Evolutionary conservation across 2,329 filamentous ascomycete species (phyloP).

Genomic region (Tolypocladium ophioglossoides): DNA sequence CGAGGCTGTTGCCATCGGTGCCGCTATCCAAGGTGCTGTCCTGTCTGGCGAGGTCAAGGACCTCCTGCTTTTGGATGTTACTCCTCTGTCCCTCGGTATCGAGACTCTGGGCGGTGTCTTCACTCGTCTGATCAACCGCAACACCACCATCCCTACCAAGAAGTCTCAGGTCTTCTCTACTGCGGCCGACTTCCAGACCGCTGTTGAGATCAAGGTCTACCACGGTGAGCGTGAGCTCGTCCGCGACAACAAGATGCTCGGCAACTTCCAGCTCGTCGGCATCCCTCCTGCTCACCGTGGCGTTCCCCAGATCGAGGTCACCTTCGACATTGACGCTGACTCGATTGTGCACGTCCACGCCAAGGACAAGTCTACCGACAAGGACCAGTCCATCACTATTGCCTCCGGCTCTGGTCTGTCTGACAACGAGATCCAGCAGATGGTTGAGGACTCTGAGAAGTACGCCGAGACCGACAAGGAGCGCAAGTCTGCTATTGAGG

Average conservation of each 20-base stretch:
- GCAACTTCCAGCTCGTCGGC: constrained; percentile 98
- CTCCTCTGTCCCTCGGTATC: constrained; percentile 92
- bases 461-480: constrained; percentile 93
- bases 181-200: constrained; percentile 94
- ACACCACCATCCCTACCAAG: constrained; percentile 98
- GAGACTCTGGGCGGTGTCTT: constrained; percentile 97
- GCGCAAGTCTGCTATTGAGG: constrained; percentile 89
- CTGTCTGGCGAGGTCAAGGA: constrained; percentile 95
- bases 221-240: constrained; percentile 99
- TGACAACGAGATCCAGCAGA: constrained; percentile 87
- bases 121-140: constrained; percentile 96
- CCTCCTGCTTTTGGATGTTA: constrained; percentile 89
- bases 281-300: constrained; percentile 94
- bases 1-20: constrained; percentile 95
- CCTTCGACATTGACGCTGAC: constrained; percentile 97
- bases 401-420: constrained; percentile 95
- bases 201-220: constrained; percentile 99
- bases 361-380: constrained; percentile 98
- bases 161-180: constrained; percentile 98
- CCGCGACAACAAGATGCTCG: constrained; percentile 95
- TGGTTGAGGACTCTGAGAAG: constrained; percentile 97
- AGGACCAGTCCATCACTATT: constrained; percentile 99
- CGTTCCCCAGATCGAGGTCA: constrained; percentile 94
- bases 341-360: constrained; percentile 96
- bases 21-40: constrained; percentile 93